A percentile compares a stretch with the other conserved stretches of the same genome.
Conservation (phyloP, 2,329 filamentous ascomycete species). For the Leptographium galeiforme region DNA sequence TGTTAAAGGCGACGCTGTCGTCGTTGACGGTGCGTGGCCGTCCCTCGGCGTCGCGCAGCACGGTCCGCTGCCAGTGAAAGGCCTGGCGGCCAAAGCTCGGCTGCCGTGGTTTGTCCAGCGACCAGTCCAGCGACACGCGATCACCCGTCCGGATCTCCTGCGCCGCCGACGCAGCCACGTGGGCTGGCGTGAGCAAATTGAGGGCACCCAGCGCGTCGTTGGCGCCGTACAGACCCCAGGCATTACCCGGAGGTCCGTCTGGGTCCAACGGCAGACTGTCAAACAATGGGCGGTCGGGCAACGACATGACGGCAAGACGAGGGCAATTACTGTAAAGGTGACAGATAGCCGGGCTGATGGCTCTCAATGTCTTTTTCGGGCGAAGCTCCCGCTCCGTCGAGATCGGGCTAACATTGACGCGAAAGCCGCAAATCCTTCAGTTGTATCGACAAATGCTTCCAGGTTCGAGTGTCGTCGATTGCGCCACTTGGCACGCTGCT, state of each 20-base stretch:
- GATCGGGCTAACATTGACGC: too few species aligned
- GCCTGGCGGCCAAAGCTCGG: slow-evolving; percentile 30
- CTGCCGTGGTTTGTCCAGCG: slow-evolving; percentile 28
- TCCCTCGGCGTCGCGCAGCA: slow-evolving; percentile 6
- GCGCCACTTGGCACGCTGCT: too few species aligned
- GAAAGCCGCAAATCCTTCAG: too few species aligned
- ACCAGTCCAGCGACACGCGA: slow-evolving; percentile 47
- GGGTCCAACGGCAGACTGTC: slow-evolving; percentile 11
- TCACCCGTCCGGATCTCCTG: slow-evolving; percentile 40
- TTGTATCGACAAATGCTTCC: too few species aligned
- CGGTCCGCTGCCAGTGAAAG: slow-evolving; percentile 26
- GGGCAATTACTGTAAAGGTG: too few species aligned
- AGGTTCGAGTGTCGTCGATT: too few species aligned
- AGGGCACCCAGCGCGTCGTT: slow-evolving; percentile 25
- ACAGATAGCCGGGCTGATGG: too few species aligned
- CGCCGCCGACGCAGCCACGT: slow-evolving; percentile 16
- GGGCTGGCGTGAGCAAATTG: slow-evolving; percentile 13
- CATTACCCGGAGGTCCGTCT: slow-evolving; percentile 13
- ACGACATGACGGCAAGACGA: not conserved
- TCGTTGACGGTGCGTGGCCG: slow-evolving; percentile 29
- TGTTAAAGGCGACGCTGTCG: slow-evolving; percentile 32
- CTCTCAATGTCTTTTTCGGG: too few species aligned
- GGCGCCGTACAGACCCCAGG: slow-evolving; percentile 35
- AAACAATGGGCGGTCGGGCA: slow-evolving; percentile 23
- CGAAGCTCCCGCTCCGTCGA: too few species aligned